phyloP scores from a whole-genome alignment of 2,329 filamentous ascomycete genomes.

The Cyclaneusma minus region DNA sequence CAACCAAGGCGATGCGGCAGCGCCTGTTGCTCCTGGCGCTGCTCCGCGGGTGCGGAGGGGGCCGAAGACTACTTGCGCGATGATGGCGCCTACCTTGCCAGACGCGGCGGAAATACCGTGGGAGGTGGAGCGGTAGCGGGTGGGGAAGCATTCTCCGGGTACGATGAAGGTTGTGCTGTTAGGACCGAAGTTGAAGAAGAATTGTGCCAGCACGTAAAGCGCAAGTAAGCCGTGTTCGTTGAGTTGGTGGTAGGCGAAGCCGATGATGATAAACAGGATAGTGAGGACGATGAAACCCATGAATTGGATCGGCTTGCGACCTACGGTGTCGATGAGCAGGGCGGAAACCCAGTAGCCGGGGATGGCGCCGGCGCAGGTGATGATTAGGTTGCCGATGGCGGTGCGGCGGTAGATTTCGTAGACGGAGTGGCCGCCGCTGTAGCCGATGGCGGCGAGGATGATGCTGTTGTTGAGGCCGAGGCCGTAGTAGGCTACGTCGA shows the following conservation, averaged over 20 bases:
- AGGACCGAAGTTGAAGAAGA: slow-evolving; percentile 46
- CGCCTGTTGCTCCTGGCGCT: slow-evolving; percentile 8
- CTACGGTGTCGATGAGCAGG: slow-evolving; percentile 57
- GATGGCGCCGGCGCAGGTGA: slow-evolving; percentile 62
- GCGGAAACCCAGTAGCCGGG: slow-evolving; percentile 73
- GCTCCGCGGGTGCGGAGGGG: slow-evolving; percentile 33
- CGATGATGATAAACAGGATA: slow-evolving; percentile 45
- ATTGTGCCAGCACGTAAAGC: slow-evolving; percentile 49
- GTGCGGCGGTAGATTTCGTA: slow-evolving; percentile 58
- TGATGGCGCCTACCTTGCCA: slow-evolving; percentile 21
- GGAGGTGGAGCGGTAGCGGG: slow-evolving; percentile 19
- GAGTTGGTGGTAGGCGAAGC: slow-evolving; percentile 40
- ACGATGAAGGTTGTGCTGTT: slow-evolving; percentile 23
- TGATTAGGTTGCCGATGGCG: slow-evolving; percentile 62
- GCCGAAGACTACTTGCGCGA: slow-evolving; percentile 33
- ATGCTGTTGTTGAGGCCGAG: slow-evolving; percentile 61
- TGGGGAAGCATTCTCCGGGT: slow-evolving; percentile 22
- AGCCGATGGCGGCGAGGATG: slow-evolving; percentile 60
- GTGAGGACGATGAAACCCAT: slow-evolving; percentile 46
- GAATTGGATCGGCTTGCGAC: slow-evolving; percentile 65
- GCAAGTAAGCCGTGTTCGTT: slow-evolving; percentile 35
- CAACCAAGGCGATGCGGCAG: slow-evolving; percentile 36
- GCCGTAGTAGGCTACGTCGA: slow-evolving; percentile 48
- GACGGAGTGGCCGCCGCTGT: slow-evolving; percentile 43
- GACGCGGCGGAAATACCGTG: slow-evolving; percentile 21